phyloP scores from a whole-genome alignment of 441 rosid genomes.

The Pelargonium myrrhifolium region DNA sequence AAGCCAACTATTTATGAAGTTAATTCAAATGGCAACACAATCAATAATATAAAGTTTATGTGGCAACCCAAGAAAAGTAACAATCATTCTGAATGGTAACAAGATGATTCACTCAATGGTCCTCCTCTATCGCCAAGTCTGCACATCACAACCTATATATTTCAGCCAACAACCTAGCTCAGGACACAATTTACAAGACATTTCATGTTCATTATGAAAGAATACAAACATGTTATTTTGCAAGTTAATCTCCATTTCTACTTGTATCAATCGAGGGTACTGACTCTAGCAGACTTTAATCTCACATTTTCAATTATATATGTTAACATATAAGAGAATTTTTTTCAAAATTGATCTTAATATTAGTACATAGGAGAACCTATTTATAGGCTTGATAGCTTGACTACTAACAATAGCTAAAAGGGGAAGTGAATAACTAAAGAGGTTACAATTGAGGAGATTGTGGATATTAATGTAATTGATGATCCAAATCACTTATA shows the following conservation, averaged over 20 bases:
- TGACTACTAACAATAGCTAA: too few relatives aligned
- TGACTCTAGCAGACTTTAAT: neutral
- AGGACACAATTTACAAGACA: neutral
- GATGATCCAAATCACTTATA: too few relatives aligned
- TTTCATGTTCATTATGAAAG: too few relatives aligned
- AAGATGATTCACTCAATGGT: neutral
- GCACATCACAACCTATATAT: neutral
- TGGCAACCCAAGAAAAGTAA: too few relatives aligned
- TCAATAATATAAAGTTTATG: neutral
- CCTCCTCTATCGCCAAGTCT: neutral
- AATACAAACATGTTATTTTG: neutral
- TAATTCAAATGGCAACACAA: neutral
- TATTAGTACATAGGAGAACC: too few relatives aligned
- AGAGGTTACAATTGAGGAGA: too few relatives aligned
- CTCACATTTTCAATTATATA: conserved; percentile 1
- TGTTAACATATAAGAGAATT: too few relatives aligned
- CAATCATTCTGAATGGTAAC: neutral
- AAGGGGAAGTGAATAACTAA: too few relatives aligned
- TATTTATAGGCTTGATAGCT: too few relatives aligned
- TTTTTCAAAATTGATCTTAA: too few relatives aligned
- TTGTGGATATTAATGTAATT: too few relatives aligned
- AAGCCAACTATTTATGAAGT: neutral
- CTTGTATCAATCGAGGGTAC: neutral
- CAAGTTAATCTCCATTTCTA: neutral
- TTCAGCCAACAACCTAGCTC: neutral